Conservation (phyloP, 2,329 filamentous ascomycete species). For the Fusarium redolens region DNA sequence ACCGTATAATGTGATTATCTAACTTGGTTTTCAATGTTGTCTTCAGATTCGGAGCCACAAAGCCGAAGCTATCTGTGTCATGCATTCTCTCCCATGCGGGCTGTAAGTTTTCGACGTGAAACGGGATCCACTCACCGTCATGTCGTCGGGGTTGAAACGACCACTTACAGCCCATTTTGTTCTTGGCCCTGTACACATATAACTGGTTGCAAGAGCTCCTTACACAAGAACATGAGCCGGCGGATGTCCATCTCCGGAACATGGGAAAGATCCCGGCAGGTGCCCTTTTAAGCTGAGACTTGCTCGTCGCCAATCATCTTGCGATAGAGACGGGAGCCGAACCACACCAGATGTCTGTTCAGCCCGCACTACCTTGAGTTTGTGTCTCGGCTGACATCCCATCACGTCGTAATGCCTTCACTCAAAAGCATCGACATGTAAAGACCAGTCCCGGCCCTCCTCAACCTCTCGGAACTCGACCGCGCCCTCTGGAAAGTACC, state of each 20-base stretch:
- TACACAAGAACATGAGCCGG: constrained; percentile 9
- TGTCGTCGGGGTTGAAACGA: constrained; percentile 20
- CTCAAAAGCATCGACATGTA: constrained; percentile 60
- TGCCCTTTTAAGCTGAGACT: constrained; percentile 28
- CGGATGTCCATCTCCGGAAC: constrained; percentile 29
- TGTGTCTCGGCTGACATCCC: constrained; percentile 26
- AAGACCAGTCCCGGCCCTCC: constrained; percentile 65
- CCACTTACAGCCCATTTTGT: constrained; percentile 27
- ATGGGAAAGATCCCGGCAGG: constrained; percentile 17
- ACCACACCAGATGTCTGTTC: constrained; percentile 18
- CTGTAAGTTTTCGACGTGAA: constrained; percentile 35
- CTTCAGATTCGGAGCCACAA: constrained; percentile 20
- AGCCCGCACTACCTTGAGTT: constrained; percentile 22
- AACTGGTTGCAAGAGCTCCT: constrained; percentile 37
- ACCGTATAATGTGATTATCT: constrained; percentile 4
- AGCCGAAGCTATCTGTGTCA: constrained; percentile 33
- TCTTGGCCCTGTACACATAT: constrained; percentile 29
- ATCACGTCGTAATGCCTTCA: constrained; percentile 48
- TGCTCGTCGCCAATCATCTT: constrained; percentile 18
- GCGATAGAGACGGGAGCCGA: constrained; percentile 19
- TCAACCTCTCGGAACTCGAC: constrained; percentile 79
- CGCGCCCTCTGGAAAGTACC: constrained; percentile 82
- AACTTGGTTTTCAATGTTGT: constrained; percentile 3
- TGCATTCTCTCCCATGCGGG: constrained; percentile 31
- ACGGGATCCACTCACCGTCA: constrained; percentile 36